Evolutionary conservation across 306 rosid species (phyloP), one percentile per base, ranked within the genome.

Genomic region (Elaeagnus macrophylla): DNA sequence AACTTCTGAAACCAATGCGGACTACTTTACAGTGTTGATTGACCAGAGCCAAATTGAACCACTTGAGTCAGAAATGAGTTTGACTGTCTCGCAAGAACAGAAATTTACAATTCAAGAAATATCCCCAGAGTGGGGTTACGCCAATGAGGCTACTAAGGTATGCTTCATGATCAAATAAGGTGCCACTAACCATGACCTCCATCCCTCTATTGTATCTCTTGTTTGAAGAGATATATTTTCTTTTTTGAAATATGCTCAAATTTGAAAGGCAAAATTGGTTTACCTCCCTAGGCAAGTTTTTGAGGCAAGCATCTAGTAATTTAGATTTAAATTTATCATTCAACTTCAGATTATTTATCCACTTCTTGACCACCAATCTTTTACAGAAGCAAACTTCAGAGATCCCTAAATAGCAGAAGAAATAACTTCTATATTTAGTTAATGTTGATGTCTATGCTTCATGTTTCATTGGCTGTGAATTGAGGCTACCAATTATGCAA

Each of bases 81-180:
- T 80, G 80, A 77, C 83, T 15, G 65, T 77, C 53, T 71, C 70
- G 44, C 91, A 76, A 76, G 70, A 81, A 63, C 94, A 75, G 64
- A 93, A 79, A 68, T 93, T 93, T 72, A 60, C 78, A 20, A 82
- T 93, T 58, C 78, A 4, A 46, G 84, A 78, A 65, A 76, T 93
- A 73, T 83, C 83, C 53, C 99, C 99, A 49, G 96, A 80, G 64
- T 79, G 83, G 80, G 86, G 94, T 57, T 83, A 73, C 75, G 77
- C 93, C 53, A 57, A 71, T 36, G 96, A 84, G 75, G 40, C 72
- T 16, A 75, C 95, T 47, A 84, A 87, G 96, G 99, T 87, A 65
- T 53, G 66, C 50, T 39, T 54, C 70, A 41, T 77, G 43, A 55
- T 54, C 67, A n/a, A 19, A 40, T 20, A 45, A 57, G 67, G 9